A percentile compares a stretch with the other conserved stretches of the same genome.
Conservation (phyloP, 2,329 filamentous ascomycete genomes). For the Atkinsonella hypoxylon region DNA sequence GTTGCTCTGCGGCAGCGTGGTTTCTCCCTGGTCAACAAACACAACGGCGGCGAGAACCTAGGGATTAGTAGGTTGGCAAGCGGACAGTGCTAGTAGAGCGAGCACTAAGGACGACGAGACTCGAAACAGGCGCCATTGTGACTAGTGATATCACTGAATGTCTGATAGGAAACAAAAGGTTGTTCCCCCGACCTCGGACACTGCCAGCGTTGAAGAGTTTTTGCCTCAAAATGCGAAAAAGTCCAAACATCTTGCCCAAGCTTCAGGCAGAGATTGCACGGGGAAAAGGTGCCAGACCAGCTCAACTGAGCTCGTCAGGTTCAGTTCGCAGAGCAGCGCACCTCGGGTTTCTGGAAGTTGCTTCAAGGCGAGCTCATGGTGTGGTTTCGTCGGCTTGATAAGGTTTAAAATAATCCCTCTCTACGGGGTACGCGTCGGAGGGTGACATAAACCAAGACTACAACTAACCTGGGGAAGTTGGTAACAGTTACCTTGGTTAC, state of each 20-base stretch:
- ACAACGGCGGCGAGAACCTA: conserved; percentile 38
- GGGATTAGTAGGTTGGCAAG: conserved; percentile 13
- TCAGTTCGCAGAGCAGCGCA: not conserved
- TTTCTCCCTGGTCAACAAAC: conserved; percentile 42
- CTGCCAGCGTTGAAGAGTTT: too few species aligned
- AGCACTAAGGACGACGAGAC: not conserved
- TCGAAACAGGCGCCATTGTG: not conserved
- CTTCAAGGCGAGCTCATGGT: not conserved
- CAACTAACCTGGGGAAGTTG: too few species aligned
- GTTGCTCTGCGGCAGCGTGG: conserved; percentile 27
- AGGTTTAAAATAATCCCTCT: too few species aligned
- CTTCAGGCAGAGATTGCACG: too few species aligned
- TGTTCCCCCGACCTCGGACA: too few species aligned
- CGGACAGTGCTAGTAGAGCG: not conserved
- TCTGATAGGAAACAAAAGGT: not conserved
- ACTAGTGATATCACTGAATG: not conserved
- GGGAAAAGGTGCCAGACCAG: not conserved
- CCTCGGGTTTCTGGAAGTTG: not conserved
- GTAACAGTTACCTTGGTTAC: too few species aligned
- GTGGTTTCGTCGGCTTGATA: not conserved
- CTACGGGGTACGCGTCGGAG: too few species aligned
- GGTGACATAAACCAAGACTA: too few species aligned
- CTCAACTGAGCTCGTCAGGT: not conserved
- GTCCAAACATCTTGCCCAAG: too few species aligned
- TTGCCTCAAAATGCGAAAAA: too few species aligned